Base-by-base conservation (phyloP, 2,329 filamentous ascomycete species). In the Orbilia brochopaga region DNA sequence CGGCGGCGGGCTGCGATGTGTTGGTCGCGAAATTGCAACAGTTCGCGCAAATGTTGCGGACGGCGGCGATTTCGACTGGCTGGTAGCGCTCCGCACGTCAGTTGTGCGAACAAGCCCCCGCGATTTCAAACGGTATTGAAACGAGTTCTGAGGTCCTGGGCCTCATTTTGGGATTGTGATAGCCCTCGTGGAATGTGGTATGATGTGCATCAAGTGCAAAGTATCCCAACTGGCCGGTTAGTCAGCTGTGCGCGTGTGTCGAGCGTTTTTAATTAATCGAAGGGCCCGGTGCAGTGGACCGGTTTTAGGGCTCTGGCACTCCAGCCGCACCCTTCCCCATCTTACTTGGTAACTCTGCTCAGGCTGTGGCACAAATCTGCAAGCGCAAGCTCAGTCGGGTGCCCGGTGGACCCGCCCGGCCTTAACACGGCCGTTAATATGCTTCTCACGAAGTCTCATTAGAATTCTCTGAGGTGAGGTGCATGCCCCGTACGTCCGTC, bases 21-120 rank as follows among this genome's bases (percentile, higher is more conserved):
- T 72, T 72, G 67, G 48, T 61, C n/a, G 67, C 17, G 17, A 72
- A 72, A 72, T 72, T 72, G 51, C 67, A 72, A 72, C 67, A 72
- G 66, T 62, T 64, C 54, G 46, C 58, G 17, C 42, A 37, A 35
- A 54, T 64, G 19, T 48, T 63, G 13, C 53, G 30, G 35, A 7
- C 48, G 23, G 55, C 51, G 55, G 50, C 27, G 1, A 3, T 2
- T 15, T 53, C 7, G 23, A 15, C 23, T 19, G 13, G 8, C 51
- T 40, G 15, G 17, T 40, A 30, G 3, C 3, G 27, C 4, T 8
- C 27, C 27, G 27, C 27, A 32, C 27, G 27, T 32, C 27, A 32
- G 27, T 32, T 32, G 27, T 32, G 15, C 46, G 46, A 51, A 27
- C n/a, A 51, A 51, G 46, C 17, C 11, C 37, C 37, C 35, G 30